These are phyloP conservation scores for Tulasnella sp. DNA, from an alignment of 768 basidiomycete genomes.

Conservation along the genomic window DNA sequence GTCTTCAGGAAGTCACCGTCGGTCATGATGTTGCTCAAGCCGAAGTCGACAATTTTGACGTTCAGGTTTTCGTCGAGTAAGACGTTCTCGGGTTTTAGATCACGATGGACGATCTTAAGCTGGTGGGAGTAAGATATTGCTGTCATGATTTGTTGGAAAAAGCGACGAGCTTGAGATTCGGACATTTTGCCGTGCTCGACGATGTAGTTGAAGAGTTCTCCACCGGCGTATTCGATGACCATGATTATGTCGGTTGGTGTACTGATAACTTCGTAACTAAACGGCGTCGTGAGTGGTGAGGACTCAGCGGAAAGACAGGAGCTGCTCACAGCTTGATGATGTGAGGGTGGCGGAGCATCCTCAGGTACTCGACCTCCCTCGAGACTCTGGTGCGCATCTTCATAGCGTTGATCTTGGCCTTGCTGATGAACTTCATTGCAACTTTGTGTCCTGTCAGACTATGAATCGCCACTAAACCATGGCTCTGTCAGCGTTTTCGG, in stretches of 20 bases:
- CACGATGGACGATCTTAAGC: constrained; percentile 95
- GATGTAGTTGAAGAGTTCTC: constrained; percentile 97
- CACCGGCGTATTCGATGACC: constrained; percentile 92
- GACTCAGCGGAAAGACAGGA: constrained; percentile 37
- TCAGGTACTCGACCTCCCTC: constrained; percentile 95
- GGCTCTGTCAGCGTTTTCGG: neutral
- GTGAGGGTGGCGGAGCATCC: constrained; percentile 86
- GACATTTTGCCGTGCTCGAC: constrained; percentile 88
- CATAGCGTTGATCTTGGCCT: constrained; percentile 83
- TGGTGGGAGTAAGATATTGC: constrained; percentile 96
- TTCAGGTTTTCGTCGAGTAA: constrained; percentile 42
- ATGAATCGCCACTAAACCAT: constrained; percentile 75
- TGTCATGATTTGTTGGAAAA: constrained; percentile 98
- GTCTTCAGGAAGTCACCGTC: constrained; percentile 97
- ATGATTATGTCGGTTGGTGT: constrained; percentile 96
- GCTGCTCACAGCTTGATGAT: constrained; percentile 87
- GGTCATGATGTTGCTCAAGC: constrained; percentile 34
- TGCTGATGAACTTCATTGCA: constrained; percentile 96
- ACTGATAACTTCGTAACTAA: constrained; percentile 59
- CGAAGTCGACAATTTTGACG: constrained; percentile 99
- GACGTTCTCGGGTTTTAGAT: constrained; percentile 96
- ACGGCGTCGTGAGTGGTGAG: neutral
- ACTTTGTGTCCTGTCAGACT: constrained; percentile 91
- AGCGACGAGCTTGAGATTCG: constrained; percentile 77
- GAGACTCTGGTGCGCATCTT: constrained; percentile 89